Evolutionary conservation across 73 alveolate genomes (phyloP).

Genomic region (Paramecium sonneborni): DNA sequence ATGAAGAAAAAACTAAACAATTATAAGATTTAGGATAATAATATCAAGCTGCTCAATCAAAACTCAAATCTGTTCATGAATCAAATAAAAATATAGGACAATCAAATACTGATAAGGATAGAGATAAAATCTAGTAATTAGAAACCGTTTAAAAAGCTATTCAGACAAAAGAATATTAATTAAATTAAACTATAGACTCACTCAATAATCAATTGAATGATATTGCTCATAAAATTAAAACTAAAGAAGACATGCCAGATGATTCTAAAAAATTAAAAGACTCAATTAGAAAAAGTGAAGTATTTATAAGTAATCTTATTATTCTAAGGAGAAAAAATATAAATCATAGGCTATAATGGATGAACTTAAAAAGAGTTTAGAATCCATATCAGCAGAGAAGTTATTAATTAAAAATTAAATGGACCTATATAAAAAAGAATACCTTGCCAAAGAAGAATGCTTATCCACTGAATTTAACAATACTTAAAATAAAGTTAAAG

Average conservation of each 20-base stretch:
- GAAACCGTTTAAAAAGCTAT: not conserved
- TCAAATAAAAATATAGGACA: not conserved
- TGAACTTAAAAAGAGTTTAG: not conserved
- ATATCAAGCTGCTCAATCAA: not conserved
- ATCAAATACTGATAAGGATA: not conserved
- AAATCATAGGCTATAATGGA: not conserved
- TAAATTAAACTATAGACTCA: not conserved
- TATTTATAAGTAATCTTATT: not conserved
- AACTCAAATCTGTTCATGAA: not conserved
- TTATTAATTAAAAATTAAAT: not conserved
- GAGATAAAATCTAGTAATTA: not conserved
- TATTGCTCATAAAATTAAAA: not conserved
- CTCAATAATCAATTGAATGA: not conserved
- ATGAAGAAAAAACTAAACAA: constrained; percentile 43
- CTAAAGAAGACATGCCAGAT: not conserved
- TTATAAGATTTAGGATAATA: not conserved
- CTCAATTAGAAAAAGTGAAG: constrained; percentile 5
- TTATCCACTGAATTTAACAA: not conserved
- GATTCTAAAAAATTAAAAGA: constrained; percentile 27
- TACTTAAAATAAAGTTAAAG: not conserved
- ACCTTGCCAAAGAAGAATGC: not conserved
- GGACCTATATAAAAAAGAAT: not conserved
- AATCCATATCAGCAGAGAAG: not conserved
- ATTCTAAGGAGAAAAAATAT: not conserved
- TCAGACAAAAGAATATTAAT: not conserved